Evolutionary conservation across 805 yeast species (phyloP), one percentile per base, ranked within the genome.

Genomic region (Ogataea henricii): DNA sequence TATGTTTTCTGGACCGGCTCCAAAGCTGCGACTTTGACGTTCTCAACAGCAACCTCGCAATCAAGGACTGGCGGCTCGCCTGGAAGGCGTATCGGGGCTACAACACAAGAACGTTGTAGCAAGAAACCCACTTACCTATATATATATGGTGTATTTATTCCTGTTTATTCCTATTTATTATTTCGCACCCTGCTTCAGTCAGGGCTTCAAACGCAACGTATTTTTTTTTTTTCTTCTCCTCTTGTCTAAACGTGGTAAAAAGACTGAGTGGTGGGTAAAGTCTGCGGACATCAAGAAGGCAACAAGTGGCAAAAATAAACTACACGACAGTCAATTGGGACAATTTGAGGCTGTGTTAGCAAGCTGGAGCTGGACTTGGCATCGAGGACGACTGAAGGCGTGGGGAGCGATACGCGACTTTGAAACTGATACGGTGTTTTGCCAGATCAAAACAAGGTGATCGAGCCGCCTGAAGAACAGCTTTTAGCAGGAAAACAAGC

Each of bases 21-120:
- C 85, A 89, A 59, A 75, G 73, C 51, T 57, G 66, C 50, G 87
- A 86, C 62, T 88, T 88, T 60, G 87, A 88, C 60, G 53, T 87
- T 4, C 66, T 77, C 40, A 62, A 64, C 55, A 70, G 71, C 13
- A 70, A 67, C 36, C 62, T 82, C 39, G 67, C 67, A 25, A 70
- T 68, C 45, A 72, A 74, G 49, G 88, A 83, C 54, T 85, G 89
- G 89, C 70, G 80, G 49, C 66, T 85, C 41, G 83, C 89, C 8
- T 83, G 81, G 79, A 70, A 75, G 16, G 69, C 83, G 6, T 85
- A 78, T 66, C 65, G 69, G 51, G 67, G 71, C 40, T 82, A 78
- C 59, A 27, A 9, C 3, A 16, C 16, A 7, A 10, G 42, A 4
- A 17, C 22, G 6, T 4, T 39, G 23, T 39, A 18, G 30, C 10